Evolutionary conservation across 441 rosid species (phyloP).

Genomic region (Biscutella laevigata): DNA sequence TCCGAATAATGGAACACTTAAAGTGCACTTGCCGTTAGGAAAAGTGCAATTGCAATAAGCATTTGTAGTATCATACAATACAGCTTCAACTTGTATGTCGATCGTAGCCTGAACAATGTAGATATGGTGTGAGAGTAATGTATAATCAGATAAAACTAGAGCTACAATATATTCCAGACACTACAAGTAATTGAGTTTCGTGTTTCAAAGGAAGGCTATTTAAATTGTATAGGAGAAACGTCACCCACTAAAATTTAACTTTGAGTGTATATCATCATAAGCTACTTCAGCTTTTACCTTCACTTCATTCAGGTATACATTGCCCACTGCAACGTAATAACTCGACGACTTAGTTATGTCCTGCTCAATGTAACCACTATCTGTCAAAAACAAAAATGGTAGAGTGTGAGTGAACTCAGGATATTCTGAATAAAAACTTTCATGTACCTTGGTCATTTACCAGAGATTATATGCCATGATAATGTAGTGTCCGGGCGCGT

Average conservation of each 20-base stretch:
- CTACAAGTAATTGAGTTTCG: background rate
- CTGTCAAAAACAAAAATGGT: slow-evolving; percentile 30
- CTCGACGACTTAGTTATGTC: slow-evolving; percentile 54
- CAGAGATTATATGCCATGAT: slow-evolving; percentile 77
- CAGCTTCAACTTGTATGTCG: slow-evolving; percentile 43
- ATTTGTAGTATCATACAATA: slow-evolving; percentile 59
- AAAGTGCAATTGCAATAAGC: slow-evolving; percentile 78
- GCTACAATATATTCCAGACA: background rate
- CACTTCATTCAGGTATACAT: slow-evolving; percentile 60
- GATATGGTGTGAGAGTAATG: background rate
- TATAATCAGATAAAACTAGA: background rate
- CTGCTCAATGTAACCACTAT: slow-evolving; percentile 58
- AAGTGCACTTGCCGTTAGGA: slow-evolving; percentile 39
- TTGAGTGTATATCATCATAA: background rate
- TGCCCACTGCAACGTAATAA: slow-evolving; percentile 79
- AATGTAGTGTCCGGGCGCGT: slow-evolving; percentile 76
- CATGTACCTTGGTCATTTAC: slow-evolving; percentile 32
- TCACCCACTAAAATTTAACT: background rate
- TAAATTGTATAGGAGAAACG: no score
- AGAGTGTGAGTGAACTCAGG: slow-evolving; percentile 11
- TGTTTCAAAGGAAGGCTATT: no score
- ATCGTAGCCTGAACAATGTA: slow-evolving; percentile 59
- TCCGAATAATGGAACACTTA: slow-evolving; percentile 49
- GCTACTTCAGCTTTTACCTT: slow-evolving; percentile 42
- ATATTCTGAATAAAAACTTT: background rate